Evolutionary conservation across 441 rosid genomes (phyloP).

Genomic region (Gossypium lobatum): DNA sequence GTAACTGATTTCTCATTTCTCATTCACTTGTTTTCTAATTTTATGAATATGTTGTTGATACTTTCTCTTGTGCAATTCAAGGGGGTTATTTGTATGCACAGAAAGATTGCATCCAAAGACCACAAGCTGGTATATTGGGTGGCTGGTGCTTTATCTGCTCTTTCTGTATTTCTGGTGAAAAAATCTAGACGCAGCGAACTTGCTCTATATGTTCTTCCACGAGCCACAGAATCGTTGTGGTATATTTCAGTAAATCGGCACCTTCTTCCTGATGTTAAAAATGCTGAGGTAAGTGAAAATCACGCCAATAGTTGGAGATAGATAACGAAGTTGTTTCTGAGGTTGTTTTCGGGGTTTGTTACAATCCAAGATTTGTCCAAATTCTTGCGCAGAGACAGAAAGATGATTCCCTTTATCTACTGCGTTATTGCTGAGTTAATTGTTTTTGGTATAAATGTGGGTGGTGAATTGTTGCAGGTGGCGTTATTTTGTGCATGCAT

Average conservation of each 20-base stretch:
- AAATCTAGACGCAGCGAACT: conserved; percentile 92
- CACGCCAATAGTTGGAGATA: background rate
- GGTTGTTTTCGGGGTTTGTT: background rate
- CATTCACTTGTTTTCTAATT: background rate
- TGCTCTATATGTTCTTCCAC: conserved; percentile 92
- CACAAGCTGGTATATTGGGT: conserved; percentile 95
- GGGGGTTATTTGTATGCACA: conserved; percentile 85
- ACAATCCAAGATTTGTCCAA: background rate
- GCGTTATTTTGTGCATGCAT: conserved; percentile 90
- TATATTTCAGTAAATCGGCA: conserved; percentile 79
- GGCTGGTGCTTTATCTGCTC: conserved; percentile 83
- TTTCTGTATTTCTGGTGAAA: conserved; percentile 88
- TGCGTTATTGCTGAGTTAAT: background rate
- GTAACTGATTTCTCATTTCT: conserved; percentile 30
- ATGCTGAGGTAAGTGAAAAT: conserved; percentile 66
- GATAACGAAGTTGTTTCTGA: background rate
- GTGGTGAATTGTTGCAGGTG: conserved; percentile 47
- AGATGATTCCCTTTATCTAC: background rate
- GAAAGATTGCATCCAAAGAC: conserved; percentile 80
- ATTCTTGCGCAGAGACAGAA: background rate
- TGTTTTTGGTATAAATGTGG: background rate
- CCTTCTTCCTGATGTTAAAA: conserved; percentile 81
- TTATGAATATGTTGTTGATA: conserved; percentile 13
- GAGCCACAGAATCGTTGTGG: conserved; percentile 97
- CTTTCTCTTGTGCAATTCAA: conserved; percentile 23